These are phyloP conservation scores for Camellia sinensis DNA, from an alignment of 148 eudicot genomes.

Conservation along the genomic window DNA sequence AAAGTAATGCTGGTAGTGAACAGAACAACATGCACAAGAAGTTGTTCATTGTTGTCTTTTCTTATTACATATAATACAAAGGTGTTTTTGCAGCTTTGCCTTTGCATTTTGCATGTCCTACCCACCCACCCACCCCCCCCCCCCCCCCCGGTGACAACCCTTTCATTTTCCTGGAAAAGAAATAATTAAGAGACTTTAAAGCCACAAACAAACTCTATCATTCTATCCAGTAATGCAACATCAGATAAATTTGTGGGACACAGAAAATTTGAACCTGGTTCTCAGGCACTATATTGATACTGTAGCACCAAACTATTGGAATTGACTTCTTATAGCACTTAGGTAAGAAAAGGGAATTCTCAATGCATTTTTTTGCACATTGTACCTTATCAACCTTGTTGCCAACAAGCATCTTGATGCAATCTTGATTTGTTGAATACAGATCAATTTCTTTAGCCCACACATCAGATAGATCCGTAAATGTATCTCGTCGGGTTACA, in stretches of 20 bases:
- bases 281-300: background rate
- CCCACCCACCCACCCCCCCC: too few species aligned
- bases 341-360: background rate
- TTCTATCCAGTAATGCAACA: background rate
- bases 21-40: too few species aligned
- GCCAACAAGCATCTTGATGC: constrained; percentile 98
- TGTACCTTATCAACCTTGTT: constrained; percentile 95
- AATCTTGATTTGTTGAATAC: constrained; percentile 91
- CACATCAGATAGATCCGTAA: constrained; percentile 79
- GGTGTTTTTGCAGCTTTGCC: too few species aligned
- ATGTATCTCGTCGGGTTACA: constrained; percentile 87
- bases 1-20: background rate
- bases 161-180: constrained; percentile 54
- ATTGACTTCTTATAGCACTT: background rate
- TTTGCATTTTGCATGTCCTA: background rate
- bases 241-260: background rate
- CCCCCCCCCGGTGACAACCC: constrained; percentile 52
- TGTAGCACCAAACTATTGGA: background rate
- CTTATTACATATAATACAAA: too few species aligned
- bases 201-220: background rate
- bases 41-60: background rate
- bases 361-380: background rate
- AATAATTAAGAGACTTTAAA: background rate
- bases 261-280: background rate
- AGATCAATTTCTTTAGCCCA: constrained; percentile 95